Conservation (phyloP, 2,329 filamentous ascomycete species). For the Pseudogymnoascus sp. region DNA sequence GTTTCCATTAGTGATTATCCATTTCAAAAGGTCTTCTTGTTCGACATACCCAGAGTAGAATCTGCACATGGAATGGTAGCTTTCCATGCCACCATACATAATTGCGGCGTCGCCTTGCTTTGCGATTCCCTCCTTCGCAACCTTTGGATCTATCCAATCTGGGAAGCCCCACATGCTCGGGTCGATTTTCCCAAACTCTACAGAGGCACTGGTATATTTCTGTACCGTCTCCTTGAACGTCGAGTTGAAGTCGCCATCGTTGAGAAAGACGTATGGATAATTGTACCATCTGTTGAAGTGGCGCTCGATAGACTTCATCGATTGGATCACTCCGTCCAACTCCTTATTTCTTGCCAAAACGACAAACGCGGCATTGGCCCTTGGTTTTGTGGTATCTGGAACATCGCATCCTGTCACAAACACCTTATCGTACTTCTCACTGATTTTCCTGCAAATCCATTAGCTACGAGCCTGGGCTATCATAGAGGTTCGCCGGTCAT, state of each 20-base stretch:
- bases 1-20: slow-evolving; percentile 17
- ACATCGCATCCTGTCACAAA: slow-evolving; percentile 86
- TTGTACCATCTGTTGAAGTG: slow-evolving; percentile 99
- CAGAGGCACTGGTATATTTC: slow-evolving; percentile 79
- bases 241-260: slow-evolving; percentile 93
- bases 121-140: slow-evolving; percentile 89
- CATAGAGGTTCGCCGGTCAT: slow-evolving; percentile 22
- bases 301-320: slow-evolving; percentile 92
- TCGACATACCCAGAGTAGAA: slow-evolving; percentile 86
- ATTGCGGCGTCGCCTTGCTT: slow-evolving; percentile 96
- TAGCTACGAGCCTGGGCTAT: neutral
- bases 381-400: slow-evolving; percentile 65
- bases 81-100: slow-evolving; percentile 99
- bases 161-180: slow-evolving; percentile 91
- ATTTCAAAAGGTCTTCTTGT: neutral
- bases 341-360: slow-evolving; percentile 95
- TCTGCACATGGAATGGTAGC: slow-evolving; percentile 97
- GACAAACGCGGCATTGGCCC: slow-evolving; percentile 91
- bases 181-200: slow-evolving; percentile 92
- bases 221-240: slow-evolving; percentile 80
- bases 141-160: slow-evolving; percentile 89
- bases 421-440: slow-evolving; percentile 92
- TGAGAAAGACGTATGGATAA: slow-evolving; percentile 97
- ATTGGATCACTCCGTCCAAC: slow-evolving; percentile 89
- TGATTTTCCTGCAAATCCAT: slow-evolving; percentile 65